Evolutionary conservation across 139 green algal species (phyloP).

Genomic region (Astrephomene gubernaculifera): DNA sequence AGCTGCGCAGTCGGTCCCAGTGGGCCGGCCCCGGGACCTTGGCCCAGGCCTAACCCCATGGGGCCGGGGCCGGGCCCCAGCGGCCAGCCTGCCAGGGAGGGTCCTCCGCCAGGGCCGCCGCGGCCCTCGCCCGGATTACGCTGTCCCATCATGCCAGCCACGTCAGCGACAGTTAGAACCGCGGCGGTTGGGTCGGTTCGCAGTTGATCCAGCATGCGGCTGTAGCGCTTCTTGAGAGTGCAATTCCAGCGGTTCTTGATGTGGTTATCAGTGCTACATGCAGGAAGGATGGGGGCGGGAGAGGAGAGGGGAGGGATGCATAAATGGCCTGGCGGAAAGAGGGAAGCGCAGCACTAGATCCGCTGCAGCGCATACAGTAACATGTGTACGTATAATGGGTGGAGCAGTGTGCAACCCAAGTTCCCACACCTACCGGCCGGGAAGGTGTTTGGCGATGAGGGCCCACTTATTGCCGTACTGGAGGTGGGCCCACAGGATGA

Average conservation of each 20-base stretch:
- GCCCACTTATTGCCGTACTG: conserved; percentile 85
- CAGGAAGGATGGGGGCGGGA: background rate
- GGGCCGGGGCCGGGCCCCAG: background rate
- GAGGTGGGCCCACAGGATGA: conserved; percentile 63
- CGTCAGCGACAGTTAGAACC: background rate
- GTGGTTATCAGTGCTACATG: conserved; percentile 44
- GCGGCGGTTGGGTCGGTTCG: background rate
- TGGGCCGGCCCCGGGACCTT: background rate
- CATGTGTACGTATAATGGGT: too few species aligned
- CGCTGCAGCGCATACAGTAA: too few species aligned
- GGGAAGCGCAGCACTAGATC: too few species aligned
- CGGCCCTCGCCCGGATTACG: background rate
- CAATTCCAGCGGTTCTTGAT: conserved; percentile 46
- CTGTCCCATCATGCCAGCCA: background rate
- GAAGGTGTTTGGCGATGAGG: conserved; percentile 82
- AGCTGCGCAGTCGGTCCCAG: conserved; percentile 11
- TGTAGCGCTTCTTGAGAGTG: conserved; percentile 35
- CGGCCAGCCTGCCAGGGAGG: background rate
- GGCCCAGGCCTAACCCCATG: too few species aligned
- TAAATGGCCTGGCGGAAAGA: background rate
- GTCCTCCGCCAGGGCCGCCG: background rate
- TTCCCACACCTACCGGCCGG: conserved; percentile 59
- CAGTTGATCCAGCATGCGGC: background rate
- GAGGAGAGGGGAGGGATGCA: background rate
- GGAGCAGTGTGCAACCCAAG: too few species aligned